These are phyloP conservation scores for Daldinia sp. DNA, from an alignment of 2,329 filamentous ascomycete species.

Conservation along the genomic window DNA sequence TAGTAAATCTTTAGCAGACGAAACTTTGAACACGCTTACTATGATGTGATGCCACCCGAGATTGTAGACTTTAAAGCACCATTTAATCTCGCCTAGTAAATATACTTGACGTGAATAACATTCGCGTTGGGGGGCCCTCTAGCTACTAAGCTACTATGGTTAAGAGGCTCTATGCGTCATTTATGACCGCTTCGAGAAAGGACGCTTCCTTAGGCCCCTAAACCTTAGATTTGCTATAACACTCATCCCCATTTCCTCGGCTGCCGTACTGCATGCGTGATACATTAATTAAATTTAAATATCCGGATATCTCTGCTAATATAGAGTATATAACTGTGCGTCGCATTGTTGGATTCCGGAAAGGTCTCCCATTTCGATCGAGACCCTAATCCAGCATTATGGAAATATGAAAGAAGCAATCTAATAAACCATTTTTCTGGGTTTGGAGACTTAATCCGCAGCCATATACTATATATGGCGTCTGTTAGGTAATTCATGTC, in stretches of 20 bases:
- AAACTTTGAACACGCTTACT: not conserved
- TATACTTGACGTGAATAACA: not conserved
- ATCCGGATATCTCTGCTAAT: not conserved
- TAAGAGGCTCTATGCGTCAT: conserved; percentile 1
- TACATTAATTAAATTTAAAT: not conserved
- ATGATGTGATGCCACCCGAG: not conserved
- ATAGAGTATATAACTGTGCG: not conserved
- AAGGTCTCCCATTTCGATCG: conserved; percentile 8
- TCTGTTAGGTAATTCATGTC: conserved; percentile 30
- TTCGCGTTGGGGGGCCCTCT: not conserved
- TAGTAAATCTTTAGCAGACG: not conserved
- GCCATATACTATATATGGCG: conserved; percentile 24
- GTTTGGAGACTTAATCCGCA: conserved; percentile 19
- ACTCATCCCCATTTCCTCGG: not conserved
- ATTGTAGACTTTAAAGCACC: not conserved
- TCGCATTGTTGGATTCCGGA: conserved; percentile 12
- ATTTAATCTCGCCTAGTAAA: conserved; percentile 21
- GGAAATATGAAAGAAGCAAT: conserved; percentile 8
- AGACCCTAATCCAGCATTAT: not conserved
- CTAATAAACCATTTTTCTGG: not conserved
- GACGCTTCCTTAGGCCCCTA: not conserved
- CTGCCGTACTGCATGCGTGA: not conserved
- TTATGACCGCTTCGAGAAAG: conserved; percentile 4
- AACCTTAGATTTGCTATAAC: not conserved
- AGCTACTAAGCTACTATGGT: not conserved